Evolutionary conservation across 371 early-diverging fungal genomes (phyloP).

Genomic region (Lichtheimia ramosa): DNA sequence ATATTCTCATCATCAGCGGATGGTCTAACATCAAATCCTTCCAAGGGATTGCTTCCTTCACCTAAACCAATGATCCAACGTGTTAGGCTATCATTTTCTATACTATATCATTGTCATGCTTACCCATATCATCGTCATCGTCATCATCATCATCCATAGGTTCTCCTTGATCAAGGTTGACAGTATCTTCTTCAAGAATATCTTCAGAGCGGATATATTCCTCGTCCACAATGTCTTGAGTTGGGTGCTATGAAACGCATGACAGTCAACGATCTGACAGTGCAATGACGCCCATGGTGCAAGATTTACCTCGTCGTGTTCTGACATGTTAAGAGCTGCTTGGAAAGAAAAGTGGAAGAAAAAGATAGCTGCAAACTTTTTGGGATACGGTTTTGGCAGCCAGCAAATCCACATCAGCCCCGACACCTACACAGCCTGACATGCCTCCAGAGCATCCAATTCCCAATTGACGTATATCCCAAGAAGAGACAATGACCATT

Average conservation of each 20-base stretch:
- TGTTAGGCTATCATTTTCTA: not conserved
- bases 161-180: constrained; percentile 14
- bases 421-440: no score
- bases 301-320: constrained; percentile 4
- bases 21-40: constrained; percentile 35
- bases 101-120: no score
- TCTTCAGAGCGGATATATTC: constrained; percentile 24
- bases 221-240: constrained; percentile 22
- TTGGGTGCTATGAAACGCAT: not conserved
- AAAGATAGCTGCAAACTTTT: no score
- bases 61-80: not conserved
- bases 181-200: constrained; percentile 18
- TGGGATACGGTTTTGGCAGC: no score
- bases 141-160: constrained; percentile 23
- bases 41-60: constrained; percentile 16
- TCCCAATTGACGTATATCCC: no score
- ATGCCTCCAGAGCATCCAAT: no score
- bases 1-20: constrained; percentile 57
- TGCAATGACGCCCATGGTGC: not conserved
- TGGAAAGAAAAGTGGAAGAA: constrained; percentile 3
- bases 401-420: no score
- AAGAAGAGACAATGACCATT: no score
- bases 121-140: constrained; percentile 5
- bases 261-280: not conserved
- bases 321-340: not conserved